Evolutionary conservation across 371 early-diverging fungal genomes (phyloP), one percentile per base, ranked within the genome.

Genomic region (Rhizopus microsporus): DNA sequence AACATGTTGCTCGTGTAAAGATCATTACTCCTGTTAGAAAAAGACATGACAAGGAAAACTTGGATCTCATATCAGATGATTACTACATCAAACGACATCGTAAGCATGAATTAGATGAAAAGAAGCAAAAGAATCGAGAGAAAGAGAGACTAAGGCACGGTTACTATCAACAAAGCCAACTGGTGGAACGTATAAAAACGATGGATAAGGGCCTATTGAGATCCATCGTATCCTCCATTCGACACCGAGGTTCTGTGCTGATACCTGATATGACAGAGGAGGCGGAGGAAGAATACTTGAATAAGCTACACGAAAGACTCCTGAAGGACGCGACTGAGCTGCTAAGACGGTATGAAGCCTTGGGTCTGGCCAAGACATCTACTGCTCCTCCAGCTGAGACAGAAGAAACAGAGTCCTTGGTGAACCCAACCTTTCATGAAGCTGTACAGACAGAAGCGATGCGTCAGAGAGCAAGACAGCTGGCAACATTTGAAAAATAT

Each of bases 81-180:
- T 77, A 74, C 38, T 88, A 86, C 59, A 60, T 81, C n/a, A 75
- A 74, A 59, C 77, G 84, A 1, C 88, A 88, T 58, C 74, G 81
- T 15, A 78, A 80, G 49, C 80, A 84, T 55, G 87, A 88, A 59
- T 68, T 80, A 58, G 82, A 80, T 15, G 88, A 88, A 56, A 86
- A 85, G 64, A 82, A 80, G 49, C 57, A 81, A 53, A 86, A 85
- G 63, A 88, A 88, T 48, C 67, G 88, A 32, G 88, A 88, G 57
- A 77, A 81, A 52, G 88, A 88, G 57, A 66, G 75, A 34, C 52
- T 85, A 45, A 74, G 69, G 23, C 85, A 88, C 54, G 85, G 83
- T 47, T 72, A 84, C 68, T 84, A 85, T 53, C 84, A 85, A 53
- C 83, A 84, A 51, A 81, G 82, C 45, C 74, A 82, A 47, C 72